Evolutionary conservation across 768 basidiomycete species (phyloP), one percentile per base, ranked within the genome.

Genomic region (Collybia nuda): DNA sequence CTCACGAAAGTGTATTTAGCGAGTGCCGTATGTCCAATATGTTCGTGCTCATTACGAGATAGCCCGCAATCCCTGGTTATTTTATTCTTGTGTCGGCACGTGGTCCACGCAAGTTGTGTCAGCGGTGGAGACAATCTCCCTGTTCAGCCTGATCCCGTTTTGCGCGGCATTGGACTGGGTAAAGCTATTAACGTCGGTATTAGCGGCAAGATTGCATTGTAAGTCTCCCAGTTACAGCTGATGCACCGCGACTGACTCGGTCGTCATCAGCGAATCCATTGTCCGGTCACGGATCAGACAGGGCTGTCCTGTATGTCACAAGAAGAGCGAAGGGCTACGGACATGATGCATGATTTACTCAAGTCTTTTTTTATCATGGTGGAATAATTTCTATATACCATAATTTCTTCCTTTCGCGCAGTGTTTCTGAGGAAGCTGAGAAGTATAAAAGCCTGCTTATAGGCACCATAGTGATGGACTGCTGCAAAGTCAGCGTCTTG

Each of bases 61-160:
- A 72, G 70, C 8, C 75, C 84, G 1, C 79, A 85, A 39, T 73
- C 79, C 3, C 71, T 91, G n/a, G 61, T 81, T 2, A 63, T 97
- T 3, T 67, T 93, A 23, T 97, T 91, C 67, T 73, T 97, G 8
- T 97, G 94, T 65, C 85, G 90, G 28, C 94, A 97, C 61, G 80
- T 88, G 40, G 88, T 93, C 0, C 94, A 97, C 61, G 86, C 87
- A 0, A 70, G 75, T 6, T 96, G 94, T 57, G 81, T 87, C 0
- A 80, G 75, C n/a, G 82, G 85, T 8, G 77, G 76, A 5, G 82
- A 85, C 32, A 70, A 81, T 2, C 71, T 93, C 6, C 85, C 88
- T 0, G 69, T 73, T 18, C 80, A 81, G 50, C 75, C 78, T 6
- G 88, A 90, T 49, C 74, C 75, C 22, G 69, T 73, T 4, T 57